A percentile compares a stretch with the other conserved stretches of the same genome.
Evolutionary conservation across 2,329 filamentous ascomycete species (phyloP).

Genomic region (Diaporthe ampelina): DNA sequence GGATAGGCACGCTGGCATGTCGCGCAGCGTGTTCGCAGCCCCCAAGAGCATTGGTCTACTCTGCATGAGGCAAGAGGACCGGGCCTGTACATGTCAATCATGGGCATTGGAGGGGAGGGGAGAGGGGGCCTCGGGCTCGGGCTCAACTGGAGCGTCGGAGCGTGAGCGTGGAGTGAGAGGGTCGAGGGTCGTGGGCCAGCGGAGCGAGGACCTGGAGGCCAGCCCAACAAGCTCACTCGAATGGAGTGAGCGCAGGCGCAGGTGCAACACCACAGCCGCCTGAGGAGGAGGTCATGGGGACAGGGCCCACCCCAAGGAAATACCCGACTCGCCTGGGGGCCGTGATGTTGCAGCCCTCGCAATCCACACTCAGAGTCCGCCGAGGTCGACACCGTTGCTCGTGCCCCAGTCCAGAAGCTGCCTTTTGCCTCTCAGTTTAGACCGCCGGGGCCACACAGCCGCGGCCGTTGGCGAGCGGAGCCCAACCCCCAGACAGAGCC

Average conservation of each 20-base stretch:
- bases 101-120: conserved; percentile 2
- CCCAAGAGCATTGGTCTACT: neutral
- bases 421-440: conserved; percentile 25
- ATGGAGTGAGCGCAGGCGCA: conserved; percentile 27
- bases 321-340: conserved; percentile 38
- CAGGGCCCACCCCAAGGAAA: conserved; percentile 39
- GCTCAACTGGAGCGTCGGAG: conserved; percentile 1
- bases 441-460: conserved; percentile 36
- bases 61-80: conserved; percentile 26
- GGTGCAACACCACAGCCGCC: conserved; percentile 41
- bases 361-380: conserved; percentile 17
- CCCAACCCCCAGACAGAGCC: conserved; percentile 22
- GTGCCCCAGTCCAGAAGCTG: neutral
- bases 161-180: conserved; percentile 20
- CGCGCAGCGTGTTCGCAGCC: conserved; percentile 26
- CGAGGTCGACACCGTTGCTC: conserved; percentile 22
- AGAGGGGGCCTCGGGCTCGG: conserved; percentile 5
- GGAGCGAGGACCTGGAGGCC: conserved; percentile 14
- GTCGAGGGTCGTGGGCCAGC: conserved; percentile 13
- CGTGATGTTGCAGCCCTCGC: conserved; percentile 38
- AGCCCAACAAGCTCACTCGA: conserved; percentile 20
- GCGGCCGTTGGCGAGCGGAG: conserved; percentile 31
- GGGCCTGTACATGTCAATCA: conserved; percentile 3
- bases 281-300: conserved; percentile 41
- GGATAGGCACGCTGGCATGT: conserved; percentile 14